Evolutionary conservation across 495 filamentous ascomycete genomes (phyloP).

Genomic region (Trichoderma reesei): DNA sequence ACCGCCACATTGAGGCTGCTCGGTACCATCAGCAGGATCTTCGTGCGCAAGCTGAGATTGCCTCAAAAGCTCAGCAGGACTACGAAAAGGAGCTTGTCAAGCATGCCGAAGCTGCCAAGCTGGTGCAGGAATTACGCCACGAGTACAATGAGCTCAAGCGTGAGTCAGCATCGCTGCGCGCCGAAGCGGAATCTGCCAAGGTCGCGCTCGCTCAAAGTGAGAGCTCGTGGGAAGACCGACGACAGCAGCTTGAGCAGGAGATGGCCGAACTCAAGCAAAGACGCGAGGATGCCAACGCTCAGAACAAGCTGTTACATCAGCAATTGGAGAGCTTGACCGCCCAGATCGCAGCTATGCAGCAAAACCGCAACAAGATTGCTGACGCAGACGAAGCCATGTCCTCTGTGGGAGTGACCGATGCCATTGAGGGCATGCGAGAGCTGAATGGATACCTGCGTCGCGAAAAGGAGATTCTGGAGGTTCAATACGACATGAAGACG

Average conservation of each 20-base stretch:
- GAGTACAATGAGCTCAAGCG: slow-evolving; percentile 77
- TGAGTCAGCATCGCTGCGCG: slow-evolving; percentile 56
- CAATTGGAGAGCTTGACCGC: slow-evolving; percentile 73
- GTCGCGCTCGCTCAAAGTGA: slow-evolving; percentile 69
- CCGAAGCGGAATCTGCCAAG: slow-evolving; percentile 73
- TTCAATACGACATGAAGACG: slow-evolving; percentile 78
- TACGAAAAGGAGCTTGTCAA: slow-evolving; percentile 91
- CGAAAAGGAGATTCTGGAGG: slow-evolving; percentile 95
- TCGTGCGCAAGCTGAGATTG: slow-evolving; percentile 86
- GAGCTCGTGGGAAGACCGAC: slow-evolving; percentile 75
- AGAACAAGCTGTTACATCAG: slow-evolving; percentile 80
- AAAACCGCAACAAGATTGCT: slow-evolving; percentile 49
- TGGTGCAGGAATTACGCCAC: slow-evolving; percentile 61
- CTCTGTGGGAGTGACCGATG: slow-evolving; percentile 34
- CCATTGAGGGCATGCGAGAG: slow-evolving; percentile 69
- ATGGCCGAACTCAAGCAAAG: slow-evolving; percentile 65
- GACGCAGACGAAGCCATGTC: slow-evolving; percentile 33
- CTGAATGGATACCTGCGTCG: slow-evolving; percentile 83
- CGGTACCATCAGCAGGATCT: slow-evolving; percentile 81
- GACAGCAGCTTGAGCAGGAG: slow-evolving; percentile 72
- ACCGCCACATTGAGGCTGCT: slow-evolving; percentile 65
- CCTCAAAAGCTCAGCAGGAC: slow-evolving; percentile 82
- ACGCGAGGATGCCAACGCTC: slow-evolving; percentile 68
- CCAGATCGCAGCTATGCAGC: slow-evolving; percentile 68
- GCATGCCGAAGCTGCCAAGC: slow-evolving; percentile 85